A percentile compares a stretch with the other conserved stretches of the same genome.
Conservation (phyloP, 1,139 yeast species). For the Magnusiomyces tetraspermus region DNA sequence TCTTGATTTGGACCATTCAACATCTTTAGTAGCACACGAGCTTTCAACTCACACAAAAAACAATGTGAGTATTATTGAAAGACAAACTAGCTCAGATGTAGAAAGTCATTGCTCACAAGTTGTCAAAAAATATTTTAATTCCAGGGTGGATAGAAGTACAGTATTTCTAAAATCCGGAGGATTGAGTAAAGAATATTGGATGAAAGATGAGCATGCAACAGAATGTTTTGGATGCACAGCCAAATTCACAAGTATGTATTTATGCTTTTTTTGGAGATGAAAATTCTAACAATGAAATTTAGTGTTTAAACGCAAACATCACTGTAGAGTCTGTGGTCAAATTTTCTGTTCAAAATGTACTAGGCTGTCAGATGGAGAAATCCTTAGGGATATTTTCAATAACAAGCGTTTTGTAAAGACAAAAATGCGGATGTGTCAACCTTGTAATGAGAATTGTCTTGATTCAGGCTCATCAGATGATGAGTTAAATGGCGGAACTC, state of each 20-base stretch:
- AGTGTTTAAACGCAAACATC: constrained; percentile 80
- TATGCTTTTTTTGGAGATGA: not conserved
- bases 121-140: constrained; percentile 17
- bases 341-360: constrained; percentile 90
- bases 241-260: constrained; percentile 44
- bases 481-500: constrained; percentile 14
- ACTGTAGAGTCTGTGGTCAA: constrained; percentile 92
- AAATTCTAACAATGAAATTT: not conserved
- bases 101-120: constrained; percentile 24
- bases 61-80: constrained; percentile 12
- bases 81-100: constrained; percentile 27
- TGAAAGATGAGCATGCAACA: constrained; percentile 79
- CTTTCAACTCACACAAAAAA: not conserved
- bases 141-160: constrained; percentile 18
- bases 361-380: constrained; percentile 61
- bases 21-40: not conserved
- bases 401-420: constrained; percentile 37
- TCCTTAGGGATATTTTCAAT: constrained; percentile 42
- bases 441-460: constrained; percentile 57
- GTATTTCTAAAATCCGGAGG: constrained; percentile 24
- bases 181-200: constrained; percentile 62
- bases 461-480: constrained; percentile 24
- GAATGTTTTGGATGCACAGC: constrained; percentile 73
- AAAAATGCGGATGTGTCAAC: constrained; percentile 67
- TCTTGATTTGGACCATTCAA: not conserved